Evolutionary conservation across 1,284 basidiomycete genomes (phyloP).

Genomic region (Puccinia triticina): DNA sequence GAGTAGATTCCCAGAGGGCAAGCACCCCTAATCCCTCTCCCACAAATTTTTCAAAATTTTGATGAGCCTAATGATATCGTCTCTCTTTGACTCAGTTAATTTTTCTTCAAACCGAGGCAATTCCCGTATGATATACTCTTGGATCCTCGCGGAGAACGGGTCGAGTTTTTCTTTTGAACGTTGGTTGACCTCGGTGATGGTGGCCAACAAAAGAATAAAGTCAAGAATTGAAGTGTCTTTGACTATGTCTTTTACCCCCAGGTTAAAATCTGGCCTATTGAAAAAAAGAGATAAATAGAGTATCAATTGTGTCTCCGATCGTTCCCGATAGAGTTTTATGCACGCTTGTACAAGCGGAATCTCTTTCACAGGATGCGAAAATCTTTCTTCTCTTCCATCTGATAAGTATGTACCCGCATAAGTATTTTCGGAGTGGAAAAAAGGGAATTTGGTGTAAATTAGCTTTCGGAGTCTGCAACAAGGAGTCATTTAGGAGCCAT

Average conservation of each 20-base stretch:
- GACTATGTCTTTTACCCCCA: not conserved
- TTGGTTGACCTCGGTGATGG: not conserved
- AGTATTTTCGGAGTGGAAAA: not conserved
- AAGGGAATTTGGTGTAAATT: not conserved
- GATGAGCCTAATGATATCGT: not conserved
- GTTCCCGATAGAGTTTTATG: not conserved
- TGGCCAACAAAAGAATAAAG: not conserved
- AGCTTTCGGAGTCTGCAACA: not conserved
- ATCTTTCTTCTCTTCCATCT: not conserved
- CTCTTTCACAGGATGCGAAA: not conserved
- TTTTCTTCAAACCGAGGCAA: not conserved
- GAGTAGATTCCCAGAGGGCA: too few species aligned
- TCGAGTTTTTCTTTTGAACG: not conserved
- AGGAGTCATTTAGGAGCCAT: too few species aligned
- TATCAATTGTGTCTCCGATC: not conserved
- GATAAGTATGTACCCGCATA: not conserved
- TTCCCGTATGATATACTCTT: not conserved
- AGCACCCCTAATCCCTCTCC: too few species aligned
- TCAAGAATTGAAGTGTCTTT: not conserved
- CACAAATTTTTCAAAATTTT: slow-evolving; percentile 1
- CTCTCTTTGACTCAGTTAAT: not conserved
- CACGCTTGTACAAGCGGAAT: not conserved
- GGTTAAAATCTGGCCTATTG: not conserved
- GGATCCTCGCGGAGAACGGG: not conserved
- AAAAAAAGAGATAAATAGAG: not conserved